A percentile compares a stretch with the other conserved stretches of the same genome.
phyloP scores from a whole-genome alignment of 108 stramenopile species.

The Skeletonema grethae region DNA sequence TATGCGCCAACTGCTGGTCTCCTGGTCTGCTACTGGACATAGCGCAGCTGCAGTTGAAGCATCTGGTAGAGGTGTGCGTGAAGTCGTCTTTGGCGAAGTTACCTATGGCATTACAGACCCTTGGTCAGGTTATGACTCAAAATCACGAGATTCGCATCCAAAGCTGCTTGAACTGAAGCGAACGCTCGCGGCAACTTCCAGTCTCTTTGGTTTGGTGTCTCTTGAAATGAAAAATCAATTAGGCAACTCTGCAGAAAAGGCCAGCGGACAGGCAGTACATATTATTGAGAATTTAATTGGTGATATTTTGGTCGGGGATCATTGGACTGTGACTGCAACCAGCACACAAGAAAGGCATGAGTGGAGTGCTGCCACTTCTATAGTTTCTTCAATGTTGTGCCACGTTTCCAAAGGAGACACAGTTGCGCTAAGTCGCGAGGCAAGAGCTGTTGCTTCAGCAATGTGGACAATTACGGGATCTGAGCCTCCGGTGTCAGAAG shows the following conservation, averaged over 20 bases:
- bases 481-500: constrained; percentile 21
- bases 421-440: constrained; percentile 74
- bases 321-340: constrained; percentile 52
- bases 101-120: constrained; percentile 66
- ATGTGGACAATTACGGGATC: constrained; percentile 84
- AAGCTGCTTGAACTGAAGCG: constrained; percentile 76
- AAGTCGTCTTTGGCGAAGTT: constrained; percentile 75
- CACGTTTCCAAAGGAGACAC: constrained; percentile 85
- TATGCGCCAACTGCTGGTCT: constrained; percentile 81
- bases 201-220: constrained; percentile 67
- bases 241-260: constrained; percentile 42
- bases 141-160: constrained; percentile 66
- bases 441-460: constrained; percentile 76
- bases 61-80: constrained; percentile 68
- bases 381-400: constrained; percentile 74
- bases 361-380: constrained; percentile 76
- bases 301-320: constrained; percentile 72
- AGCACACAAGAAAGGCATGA: constrained; percentile 32
- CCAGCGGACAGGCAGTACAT: constrained; percentile 34
- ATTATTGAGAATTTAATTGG: constrained; percentile 60
- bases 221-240: constrained; percentile 42
- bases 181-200: constrained; percentile 68
- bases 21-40: constrained; percentile 87
- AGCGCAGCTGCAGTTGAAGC: constrained; percentile 81
- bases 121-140: constrained; percentile 62